These are phyloP conservation scores for Chrysophaeum taylorii DNA, from an alignment of 352 stramenopile genomes.

Conservation along the genomic window DNA sequence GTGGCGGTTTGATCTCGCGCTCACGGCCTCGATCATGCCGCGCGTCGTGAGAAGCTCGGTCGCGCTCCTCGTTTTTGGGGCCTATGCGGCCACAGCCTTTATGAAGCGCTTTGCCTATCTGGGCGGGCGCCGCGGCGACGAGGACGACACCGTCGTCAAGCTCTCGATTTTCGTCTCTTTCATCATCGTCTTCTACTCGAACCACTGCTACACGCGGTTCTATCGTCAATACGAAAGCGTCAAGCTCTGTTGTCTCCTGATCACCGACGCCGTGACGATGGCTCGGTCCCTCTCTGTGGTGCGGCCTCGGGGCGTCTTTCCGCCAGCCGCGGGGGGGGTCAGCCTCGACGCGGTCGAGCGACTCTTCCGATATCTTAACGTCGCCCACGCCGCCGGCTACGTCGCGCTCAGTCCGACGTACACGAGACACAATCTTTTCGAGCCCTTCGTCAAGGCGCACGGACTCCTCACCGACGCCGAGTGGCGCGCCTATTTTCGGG, in stretches of 20 bases:
- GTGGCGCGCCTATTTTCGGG: not conserved
- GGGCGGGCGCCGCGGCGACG: not conserved
- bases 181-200: conserved; percentile 6
- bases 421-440: not conserved
- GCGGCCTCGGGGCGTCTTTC: too few relatives aligned
- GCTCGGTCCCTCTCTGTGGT: too few relatives aligned
- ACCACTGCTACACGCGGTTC: not conserved
- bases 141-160: not conserved
- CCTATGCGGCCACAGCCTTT: not conserved
- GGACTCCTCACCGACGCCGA: not conserved
- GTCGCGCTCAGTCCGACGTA: not conserved
- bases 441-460: not conserved
- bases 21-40: not conserved
- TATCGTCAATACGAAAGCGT: not conserved
- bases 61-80: not conserved
- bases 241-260: not conserved
- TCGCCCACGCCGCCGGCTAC: not conserved
- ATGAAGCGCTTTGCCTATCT: too few relatives aligned
- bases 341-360: not conserved
- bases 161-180: conserved; percentile 3
- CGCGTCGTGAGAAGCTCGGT: not conserved
- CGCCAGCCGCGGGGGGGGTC: too few relatives aligned
- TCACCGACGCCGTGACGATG: not conserved
- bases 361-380: not conserved
- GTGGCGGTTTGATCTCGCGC: not conserved